Evolutionary conservation across 257 asterid genomes (phyloP), one percentile per base, ranked within the genome.

Genomic region (Salvia splendens): DNA sequence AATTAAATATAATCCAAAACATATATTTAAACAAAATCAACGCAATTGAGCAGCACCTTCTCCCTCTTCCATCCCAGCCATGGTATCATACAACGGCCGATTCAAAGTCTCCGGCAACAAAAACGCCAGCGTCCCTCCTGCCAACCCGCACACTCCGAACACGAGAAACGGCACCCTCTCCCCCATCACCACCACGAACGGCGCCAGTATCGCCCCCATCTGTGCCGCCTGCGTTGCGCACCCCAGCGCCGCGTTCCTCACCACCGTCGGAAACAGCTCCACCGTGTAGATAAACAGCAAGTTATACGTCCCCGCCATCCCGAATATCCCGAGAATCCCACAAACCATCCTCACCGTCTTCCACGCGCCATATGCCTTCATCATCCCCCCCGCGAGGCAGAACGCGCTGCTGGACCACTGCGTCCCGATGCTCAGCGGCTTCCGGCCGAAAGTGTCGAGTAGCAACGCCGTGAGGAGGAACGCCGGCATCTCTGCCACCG

Each of bases 291-390:
- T 88, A 4, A 85, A 89, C 73, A 92, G 11, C 79, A 92, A 45
- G 57, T 92, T 92, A 14, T 89, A 92, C 0, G 98, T 92, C 35
- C 91, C 98, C 0, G 96, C 96, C 95, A 89, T 87, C n/a, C 96
- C 95, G 1, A 92, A 92, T 33, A 92, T 92, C 61, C 98, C 96
- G 35, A 89, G 5, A 35, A 66, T 12, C 14, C 71, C 60, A 51
- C 70, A 65, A 0, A 65, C 70, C 70, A 65, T 65, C 70, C 70
- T 33, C 0, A 38, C 4, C 41, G 51, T 65, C 61, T 65, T 51
- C 70, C 51, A 51, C 41, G 40, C 48, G 3, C 70, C 70, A 8
- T 51, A 30, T 9, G 80, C 80, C 43, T 69, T 65, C 57, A 84
- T 1, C 66, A 82, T 11, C 3, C 85, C 79, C 3, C 98, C 98